Conservation (phyloP, 2,329 filamentous ascomycete genomes). For the Macrophomina pseudophaseolina region DNA sequence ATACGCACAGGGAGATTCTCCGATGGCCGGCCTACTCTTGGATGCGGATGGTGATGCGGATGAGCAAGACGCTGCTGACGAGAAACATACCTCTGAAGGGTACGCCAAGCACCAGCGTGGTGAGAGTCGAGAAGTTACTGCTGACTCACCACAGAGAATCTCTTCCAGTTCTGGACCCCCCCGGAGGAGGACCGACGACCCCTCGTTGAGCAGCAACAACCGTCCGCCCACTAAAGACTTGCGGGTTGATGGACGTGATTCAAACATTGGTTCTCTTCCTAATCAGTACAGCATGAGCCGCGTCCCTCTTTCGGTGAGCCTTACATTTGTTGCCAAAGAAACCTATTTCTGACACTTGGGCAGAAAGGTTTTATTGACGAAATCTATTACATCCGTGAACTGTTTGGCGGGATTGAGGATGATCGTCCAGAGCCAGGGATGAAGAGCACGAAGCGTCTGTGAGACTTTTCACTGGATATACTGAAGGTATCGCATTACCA, state of each 20-base stretch:
- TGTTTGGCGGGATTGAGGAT: neutral
- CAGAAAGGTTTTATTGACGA: neutral
- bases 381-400: neutral
- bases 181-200: no score
- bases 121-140: neutral
- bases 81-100: neutral
- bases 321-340: no score
- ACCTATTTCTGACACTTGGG: no score
- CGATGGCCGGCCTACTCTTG: no score
- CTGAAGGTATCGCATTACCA: no score
- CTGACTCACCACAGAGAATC: neutral
- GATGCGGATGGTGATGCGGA: neutral
- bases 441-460: neutral
- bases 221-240: no score
- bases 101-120: neutral
- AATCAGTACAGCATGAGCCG: no score
- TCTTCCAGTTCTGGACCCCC: neutral
- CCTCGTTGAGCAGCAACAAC: no score
- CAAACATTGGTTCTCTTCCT: no score
- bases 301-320: no score
- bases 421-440: neutral
- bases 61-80: neutral
- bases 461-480: neutral
- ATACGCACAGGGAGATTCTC: no score
- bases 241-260: no score